Evolutionary conservation across 805 yeast species (phyloP), one percentile per base, ranked within the genome.

Genomic region (Candida patagonica): DNA sequence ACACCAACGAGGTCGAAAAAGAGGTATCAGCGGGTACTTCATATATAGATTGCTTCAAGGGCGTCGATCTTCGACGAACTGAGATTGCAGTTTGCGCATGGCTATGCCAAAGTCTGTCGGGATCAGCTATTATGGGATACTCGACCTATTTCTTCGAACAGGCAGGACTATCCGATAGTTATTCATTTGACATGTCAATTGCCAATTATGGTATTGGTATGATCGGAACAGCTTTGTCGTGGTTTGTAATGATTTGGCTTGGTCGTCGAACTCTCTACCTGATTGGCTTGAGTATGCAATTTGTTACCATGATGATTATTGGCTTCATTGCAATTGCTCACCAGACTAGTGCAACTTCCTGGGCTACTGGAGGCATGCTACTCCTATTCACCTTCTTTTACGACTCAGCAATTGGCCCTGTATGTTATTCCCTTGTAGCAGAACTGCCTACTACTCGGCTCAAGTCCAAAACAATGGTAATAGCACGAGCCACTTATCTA

Each of bases 111-210:
- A 41, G 9, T 43, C 46, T 16, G 39, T 38, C 26, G 42, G 44
- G 20, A 37, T 42, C 25, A 39, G 51, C 8, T 46, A 12, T 26
- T 70, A n/a, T n/a, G n/a, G n/a, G n/a, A n/a, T n/a, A n/a, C n/a
- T n/a, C n/a, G n/a, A n/a, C 77, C n/a, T 72, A 71, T 47, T 73
- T 73, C 55, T 71, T 67, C 47, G 54, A 51, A 35, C 70, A 70
- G 47, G 76, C 77, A 17, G 56, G 58, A 2, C 34, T 47, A 22
- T 22, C 35, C n/a, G 19, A 36, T 27, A 12, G 24, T 4, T n/a
- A n/a, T n/a, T n/a, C n/a, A n/a, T n/a, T n/a, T n/a, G n/a, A n/a
- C n/a, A n/a, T n/a, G n/a, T n/a, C n/a, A n/a, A n/a, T n/a, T n/a
- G 35, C 43, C 35, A 38, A 76, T 2, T 73, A 71, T 55, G 65